Evolutionary conservation across 169 alveolate genomes (phyloP).

Genomic region (Plasmodium gaboni): DNA sequence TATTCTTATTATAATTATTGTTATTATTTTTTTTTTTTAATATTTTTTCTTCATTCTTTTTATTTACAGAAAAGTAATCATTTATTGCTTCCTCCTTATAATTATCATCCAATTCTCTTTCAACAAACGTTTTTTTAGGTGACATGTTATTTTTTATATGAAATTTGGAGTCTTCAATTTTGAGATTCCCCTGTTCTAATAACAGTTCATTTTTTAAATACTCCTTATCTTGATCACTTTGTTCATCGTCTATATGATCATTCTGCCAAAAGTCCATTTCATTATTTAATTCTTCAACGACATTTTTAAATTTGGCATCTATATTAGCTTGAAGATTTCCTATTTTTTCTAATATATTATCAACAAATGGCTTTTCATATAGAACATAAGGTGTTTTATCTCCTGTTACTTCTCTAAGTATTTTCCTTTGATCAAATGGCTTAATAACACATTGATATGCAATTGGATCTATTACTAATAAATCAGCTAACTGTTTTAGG

Average conservation of each 20-base stretch:
- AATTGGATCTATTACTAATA: slow-evolving; percentile 50
- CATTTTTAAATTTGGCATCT: slow-evolving; percentile 42
- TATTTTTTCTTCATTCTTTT: neutral
- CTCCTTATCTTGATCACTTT: slow-evolving; percentile 1
- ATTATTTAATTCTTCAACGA: slow-evolving; percentile 63
- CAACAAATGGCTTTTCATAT: slow-evolving; percentile 68
- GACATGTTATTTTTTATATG: neutral
- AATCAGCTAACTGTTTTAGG: slow-evolving; percentile 43
- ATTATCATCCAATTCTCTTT: slow-evolving; percentile 56
- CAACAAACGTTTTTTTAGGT: slow-evolving; percentile 9
- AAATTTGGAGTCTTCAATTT: slow-evolving; percentile 5
- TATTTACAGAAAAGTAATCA: slow-evolving; percentile 25
- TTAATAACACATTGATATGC: slow-evolving; percentile 63
- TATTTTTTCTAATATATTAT: slow-evolving; percentile 56
- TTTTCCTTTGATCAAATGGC: slow-evolving; percentile 50
- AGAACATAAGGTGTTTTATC: slow-evolving; percentile 38
- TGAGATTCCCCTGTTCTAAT: neutral
- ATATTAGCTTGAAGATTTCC: slow-evolving; percentile 28
- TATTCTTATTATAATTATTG: neutral
- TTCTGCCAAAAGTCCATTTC: slow-evolving; percentile 76
- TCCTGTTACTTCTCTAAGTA: slow-evolving; percentile 61
- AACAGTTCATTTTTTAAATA: slow-evolving; percentile 2
- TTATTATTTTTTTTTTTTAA: neutral
- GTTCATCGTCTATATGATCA: slow-evolving; percentile 51
- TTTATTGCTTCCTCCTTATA: slow-evolving; percentile 51